Conservation (phyloP, 2,329 filamentous ascomycete species). For the Penicillium sp. region DNA sequence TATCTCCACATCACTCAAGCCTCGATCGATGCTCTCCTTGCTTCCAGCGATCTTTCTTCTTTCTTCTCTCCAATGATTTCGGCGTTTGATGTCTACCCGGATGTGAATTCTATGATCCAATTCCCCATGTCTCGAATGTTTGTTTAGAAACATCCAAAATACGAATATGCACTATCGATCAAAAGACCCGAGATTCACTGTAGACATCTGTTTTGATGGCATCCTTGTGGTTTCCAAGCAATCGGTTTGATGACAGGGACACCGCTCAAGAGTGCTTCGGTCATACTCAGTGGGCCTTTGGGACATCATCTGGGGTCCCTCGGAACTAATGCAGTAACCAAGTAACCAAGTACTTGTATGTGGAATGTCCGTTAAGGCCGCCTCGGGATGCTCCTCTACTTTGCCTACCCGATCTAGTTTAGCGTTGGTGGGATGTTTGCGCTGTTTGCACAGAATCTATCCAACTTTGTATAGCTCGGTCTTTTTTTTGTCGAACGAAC, state of each 20-base stretch:
- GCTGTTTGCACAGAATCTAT: constrained; percentile 1
- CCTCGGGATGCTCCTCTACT: too few relatives aligned
- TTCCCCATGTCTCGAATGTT: constrained; percentile 1
- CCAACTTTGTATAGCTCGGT: constrained; percentile 7
- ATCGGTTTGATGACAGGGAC: too few relatives aligned
- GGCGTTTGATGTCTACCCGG: constrained; percentile 19
- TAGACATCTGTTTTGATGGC: background rate
- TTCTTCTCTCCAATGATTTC: constrained; percentile 8
- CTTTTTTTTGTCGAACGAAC: background rate
- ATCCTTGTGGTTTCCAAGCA: too few relatives aligned
- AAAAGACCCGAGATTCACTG: background rate
- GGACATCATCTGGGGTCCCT: too few relatives aligned
- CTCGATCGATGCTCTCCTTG: constrained; percentile 16
- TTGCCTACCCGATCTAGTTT: background rate
- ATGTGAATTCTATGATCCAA: constrained; percentile 14
- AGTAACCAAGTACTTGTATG: too few relatives aligned
- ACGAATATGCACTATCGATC: background rate
- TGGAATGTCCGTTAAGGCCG: too few relatives aligned
- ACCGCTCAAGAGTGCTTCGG: too few relatives aligned
- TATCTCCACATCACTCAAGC: constrained; percentile 21
- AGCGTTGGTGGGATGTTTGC: constrained; percentile 1
- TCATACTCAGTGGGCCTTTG: too few relatives aligned
- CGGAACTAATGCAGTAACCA: too few relatives aligned
- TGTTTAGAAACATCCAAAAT: constrained; percentile 4
- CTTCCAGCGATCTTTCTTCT: constrained; percentile 23